Evolutionary conservation across 2,329 filamentous ascomycete species (phyloP).

Genomic region (Alternaria sp.): DNA sequence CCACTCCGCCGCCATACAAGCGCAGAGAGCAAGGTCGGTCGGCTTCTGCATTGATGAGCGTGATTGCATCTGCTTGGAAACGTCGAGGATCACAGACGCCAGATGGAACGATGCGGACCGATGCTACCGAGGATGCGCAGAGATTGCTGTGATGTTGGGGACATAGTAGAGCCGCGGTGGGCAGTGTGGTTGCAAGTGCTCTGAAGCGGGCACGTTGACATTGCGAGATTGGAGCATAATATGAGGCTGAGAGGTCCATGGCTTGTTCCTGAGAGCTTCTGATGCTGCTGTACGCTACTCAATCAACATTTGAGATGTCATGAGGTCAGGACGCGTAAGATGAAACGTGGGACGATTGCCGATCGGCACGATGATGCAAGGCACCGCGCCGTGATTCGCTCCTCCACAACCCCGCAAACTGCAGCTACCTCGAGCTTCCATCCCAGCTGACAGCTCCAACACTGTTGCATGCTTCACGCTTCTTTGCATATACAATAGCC

Average conservation of each 20-base stretch:
- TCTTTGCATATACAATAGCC: background rate
- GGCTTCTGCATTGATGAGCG: constrained; percentile 27
- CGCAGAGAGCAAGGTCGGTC: constrained; percentile 17
- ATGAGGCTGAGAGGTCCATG: background rate
- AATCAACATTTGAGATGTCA: background rate
- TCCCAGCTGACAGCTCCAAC: constrained; percentile 25
- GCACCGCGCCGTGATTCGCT: constrained; percentile 34
- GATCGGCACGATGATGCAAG: constrained; percentile 29
- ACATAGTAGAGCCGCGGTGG: background rate
- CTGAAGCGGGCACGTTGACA: background rate
- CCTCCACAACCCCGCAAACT: constrained; percentile 29
- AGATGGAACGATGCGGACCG: background rate
- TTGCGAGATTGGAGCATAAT: background rate
- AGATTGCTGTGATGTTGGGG: constrained; percentile 11
- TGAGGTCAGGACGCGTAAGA: constrained; percentile 7
- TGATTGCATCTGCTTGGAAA: constrained; percentile 33
- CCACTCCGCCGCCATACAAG: constrained; percentile 26
- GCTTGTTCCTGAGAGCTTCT: background rate
- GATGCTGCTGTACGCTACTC: background rate
- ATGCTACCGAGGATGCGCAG: constrained; percentile 1
- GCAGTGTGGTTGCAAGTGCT: background rate
- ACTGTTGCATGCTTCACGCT: background rate
- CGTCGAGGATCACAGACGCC: constrained; percentile 17
- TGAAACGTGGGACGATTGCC: constrained; percentile 10
- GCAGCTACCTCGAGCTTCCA: constrained; percentile 26